Evolutionary conservation across 2,329 filamentous ascomycete genomes (phyloP).

Genomic region (Verticillium longisporum): DNA sequence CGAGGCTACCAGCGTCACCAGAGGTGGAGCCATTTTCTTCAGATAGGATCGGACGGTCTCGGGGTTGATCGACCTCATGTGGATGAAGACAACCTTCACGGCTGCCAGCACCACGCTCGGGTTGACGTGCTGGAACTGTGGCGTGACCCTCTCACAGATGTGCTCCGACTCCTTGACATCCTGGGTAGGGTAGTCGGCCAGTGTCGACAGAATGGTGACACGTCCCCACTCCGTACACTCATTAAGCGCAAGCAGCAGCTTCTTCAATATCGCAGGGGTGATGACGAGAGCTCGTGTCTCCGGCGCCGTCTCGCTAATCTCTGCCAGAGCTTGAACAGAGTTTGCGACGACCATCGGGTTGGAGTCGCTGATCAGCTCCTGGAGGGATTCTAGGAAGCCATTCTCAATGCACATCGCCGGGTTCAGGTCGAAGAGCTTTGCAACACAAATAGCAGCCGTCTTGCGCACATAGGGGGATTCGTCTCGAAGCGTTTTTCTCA

Average conservation of each 20-base stretch:
- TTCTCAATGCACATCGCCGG: slow-evolving; percentile 91
- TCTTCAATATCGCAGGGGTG: slow-evolving; percentile 79
- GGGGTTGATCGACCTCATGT: slow-evolving; percentile 78
- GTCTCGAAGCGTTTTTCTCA: slow-evolving; percentile 92
- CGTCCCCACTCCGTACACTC: slow-evolving; percentile 98
- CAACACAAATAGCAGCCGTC: slow-evolving; percentile 94
- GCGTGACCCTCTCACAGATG: slow-evolving; percentile 91
- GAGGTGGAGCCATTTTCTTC: slow-evolving; percentile 96
- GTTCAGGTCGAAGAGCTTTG: slow-evolving; percentile 95
- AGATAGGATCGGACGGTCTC: slow-evolving; percentile 80
- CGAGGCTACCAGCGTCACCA: slow-evolving; percentile 91
- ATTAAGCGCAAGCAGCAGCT: slow-evolving; percentile 91
- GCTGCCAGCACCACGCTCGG: slow-evolving; percentile 95
- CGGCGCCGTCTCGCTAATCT: slow-evolving; percentile 84
- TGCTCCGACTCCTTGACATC: slow-evolving; percentile 96
- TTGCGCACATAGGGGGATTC: slow-evolving; percentile 98
- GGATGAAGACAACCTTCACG: slow-evolving; percentile 94
- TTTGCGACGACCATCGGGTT: slow-evolving; percentile 99
- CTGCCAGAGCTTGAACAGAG: slow-evolving; percentile 85
- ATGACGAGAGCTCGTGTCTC: slow-evolving; percentile 84
- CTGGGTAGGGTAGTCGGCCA: slow-evolving; percentile 80
- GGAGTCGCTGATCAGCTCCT: slow-evolving; percentile 93
- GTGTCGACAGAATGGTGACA: slow-evolving; percentile 83
- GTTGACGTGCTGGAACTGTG: slow-evolving; percentile 98
- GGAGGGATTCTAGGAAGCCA: slow-evolving; percentile 85